These are phyloP conservation scores for Russula brevipes DNA, from an alignment of 768 basidiomycete species.

Conservation along the genomic window DNA sequence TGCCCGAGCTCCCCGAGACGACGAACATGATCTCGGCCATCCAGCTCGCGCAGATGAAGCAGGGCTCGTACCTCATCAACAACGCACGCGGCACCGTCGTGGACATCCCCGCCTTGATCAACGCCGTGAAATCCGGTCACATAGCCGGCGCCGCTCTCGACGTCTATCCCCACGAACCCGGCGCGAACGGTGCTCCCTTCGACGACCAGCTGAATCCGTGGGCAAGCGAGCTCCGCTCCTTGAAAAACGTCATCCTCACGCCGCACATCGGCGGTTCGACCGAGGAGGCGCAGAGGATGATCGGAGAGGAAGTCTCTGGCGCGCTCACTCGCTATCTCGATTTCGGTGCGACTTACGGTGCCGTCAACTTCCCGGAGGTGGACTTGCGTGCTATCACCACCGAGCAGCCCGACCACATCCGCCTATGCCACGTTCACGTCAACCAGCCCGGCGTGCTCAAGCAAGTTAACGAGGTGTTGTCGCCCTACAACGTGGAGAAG, in stretches of 20 bases:
- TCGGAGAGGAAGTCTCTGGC: slow-evolving; percentile 89
- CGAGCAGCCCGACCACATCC: slow-evolving; percentile 74
- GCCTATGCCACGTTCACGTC: slow-evolving; percentile 92
- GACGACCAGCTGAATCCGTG: slow-evolving; percentile 85
- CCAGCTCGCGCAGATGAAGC: slow-evolving; percentile 88
- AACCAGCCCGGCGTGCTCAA: slow-evolving; percentile 95
- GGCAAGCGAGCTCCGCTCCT: slow-evolving; percentile 63
- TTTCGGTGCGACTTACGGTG: slow-evolving; percentile 84
- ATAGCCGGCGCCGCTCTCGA: slow-evolving; percentile 90
- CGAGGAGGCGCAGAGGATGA: slow-evolving; percentile 96
- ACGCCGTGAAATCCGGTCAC: slow-evolving; percentile 76
- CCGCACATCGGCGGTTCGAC: slow-evolving; percentile 99
- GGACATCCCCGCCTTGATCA: slow-evolving; percentile 86
- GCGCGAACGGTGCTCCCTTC: slow-evolving; percentile 84
- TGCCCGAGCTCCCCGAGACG: slow-evolving; percentile 95
- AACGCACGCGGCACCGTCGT: slow-evolving; percentile 95
- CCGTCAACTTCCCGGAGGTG: slow-evolving; percentile 99
- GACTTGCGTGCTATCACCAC: slow-evolving; percentile 88
- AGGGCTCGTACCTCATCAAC: slow-evolving; percentile 93
- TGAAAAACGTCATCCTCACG: slow-evolving; percentile 92
- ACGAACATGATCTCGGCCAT: slow-evolving; percentile 81
- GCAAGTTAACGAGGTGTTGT: slow-evolving; percentile 89
- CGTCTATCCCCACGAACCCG: slow-evolving; percentile 92
- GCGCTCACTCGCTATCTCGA: slow-evolving; percentile 86
- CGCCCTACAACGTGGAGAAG: slow-evolving; percentile 97